Evolutionary conservation across 1,139 yeast species (phyloP).

Genomic region (Protomyces inundatus): DNA sequence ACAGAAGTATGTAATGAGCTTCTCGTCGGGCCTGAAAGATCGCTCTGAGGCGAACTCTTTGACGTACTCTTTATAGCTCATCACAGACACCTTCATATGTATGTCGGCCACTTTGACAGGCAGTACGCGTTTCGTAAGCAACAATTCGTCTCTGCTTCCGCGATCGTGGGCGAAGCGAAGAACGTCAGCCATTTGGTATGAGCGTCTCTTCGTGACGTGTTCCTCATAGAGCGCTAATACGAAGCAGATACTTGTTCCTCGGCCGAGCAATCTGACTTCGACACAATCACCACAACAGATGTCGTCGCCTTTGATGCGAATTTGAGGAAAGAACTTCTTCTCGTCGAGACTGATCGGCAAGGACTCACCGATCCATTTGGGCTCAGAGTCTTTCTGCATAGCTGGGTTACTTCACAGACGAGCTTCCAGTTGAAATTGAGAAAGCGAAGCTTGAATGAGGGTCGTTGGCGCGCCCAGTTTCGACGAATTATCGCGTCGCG

Average conservation of each 20-base stretch:
- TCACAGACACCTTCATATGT: background rate
- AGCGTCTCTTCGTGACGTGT: background rate
- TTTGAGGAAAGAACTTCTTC: background rate
- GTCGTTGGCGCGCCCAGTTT: background rate
- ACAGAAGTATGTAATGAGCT: slow-evolving; percentile 5
- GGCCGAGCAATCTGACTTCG: background rate
- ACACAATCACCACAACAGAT: background rate
- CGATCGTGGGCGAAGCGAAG: background rate
- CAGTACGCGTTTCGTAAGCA: background rate
- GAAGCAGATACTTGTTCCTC: background rate
- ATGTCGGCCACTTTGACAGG: background rate
- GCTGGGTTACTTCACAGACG: background rate
- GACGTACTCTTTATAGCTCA: background rate
- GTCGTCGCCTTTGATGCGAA: background rate
- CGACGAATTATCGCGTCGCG: background rate
- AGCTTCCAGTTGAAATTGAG: background rate
- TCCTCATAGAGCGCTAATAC: background rate
- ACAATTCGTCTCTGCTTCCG: background rate
- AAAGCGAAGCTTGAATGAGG: too few species aligned
- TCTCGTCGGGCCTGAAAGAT: background rate
- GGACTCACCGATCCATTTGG: background rate
- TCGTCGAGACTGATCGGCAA: background rate
- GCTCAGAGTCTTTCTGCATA: background rate
- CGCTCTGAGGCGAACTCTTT: background rate
- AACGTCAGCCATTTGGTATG: background rate